These are phyloP conservation scores for Gleditsia sinensis DNA, from an alignment of 306 rosid species.

Conservation along the genomic window DNA sequence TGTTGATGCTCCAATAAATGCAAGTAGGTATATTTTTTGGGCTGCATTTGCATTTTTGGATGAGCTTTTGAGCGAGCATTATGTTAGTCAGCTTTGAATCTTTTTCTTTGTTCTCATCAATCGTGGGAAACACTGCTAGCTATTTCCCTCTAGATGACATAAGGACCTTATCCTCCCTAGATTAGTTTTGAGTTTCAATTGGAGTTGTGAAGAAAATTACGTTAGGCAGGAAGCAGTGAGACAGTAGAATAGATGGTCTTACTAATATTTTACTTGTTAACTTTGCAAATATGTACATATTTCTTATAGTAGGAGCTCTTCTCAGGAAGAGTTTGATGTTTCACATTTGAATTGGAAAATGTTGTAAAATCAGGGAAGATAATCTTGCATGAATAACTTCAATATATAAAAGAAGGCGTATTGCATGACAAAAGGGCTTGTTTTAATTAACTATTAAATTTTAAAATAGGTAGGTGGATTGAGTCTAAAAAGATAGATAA, in stretches of 20 bases:
- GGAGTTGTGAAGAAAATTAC: constrained; percentile 95
- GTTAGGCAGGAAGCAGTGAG: constrained; percentile 70
- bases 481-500: too few relatives aligned
- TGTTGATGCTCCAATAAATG: constrained; percentile 87
- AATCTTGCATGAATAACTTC: too few relatives aligned
- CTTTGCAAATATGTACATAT: constrained; percentile 33
- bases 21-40: constrained; percentile 64
- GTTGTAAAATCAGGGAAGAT: constrained; percentile 11
- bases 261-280: constrained; percentile 16
- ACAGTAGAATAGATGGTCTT: constrained; percentile 12
- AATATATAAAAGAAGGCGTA: too few relatives aligned
- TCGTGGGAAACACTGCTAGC: constrained; percentile 90
- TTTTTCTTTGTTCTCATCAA: constrained; percentile 71
- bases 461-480: too few relatives aligned
- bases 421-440: too few relatives aligned
- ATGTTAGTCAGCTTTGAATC: constrained; percentile 57
- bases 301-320: constrained; percentile 29
- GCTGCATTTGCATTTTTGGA: constrained; percentile 88
- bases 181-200: constrained; percentile 79
- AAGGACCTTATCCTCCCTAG: constrained; percentile 93
- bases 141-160: constrained; percentile 97
- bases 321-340: constrained; percentile 38
- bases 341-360: constrained; percentile 19
- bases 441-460: too few relatives aligned
- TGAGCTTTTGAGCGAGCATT: constrained; percentile 73